phyloP scores from a whole-genome alignment of 225 moss, liverwort and hornwort species.

The Anthoceros angustus region DNA sequence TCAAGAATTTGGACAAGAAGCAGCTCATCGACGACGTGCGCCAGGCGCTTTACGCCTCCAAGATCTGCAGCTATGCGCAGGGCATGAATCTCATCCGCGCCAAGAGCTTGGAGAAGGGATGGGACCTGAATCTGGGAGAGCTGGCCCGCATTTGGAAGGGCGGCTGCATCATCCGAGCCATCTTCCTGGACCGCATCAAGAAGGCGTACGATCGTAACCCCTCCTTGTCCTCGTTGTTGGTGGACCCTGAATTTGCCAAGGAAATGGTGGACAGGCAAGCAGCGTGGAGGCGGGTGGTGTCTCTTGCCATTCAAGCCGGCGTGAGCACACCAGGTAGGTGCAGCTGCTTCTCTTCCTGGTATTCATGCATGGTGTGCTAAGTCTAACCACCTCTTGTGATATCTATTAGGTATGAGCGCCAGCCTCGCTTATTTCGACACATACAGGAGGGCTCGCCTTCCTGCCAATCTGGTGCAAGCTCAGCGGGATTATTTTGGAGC shows the following conservation, averaged over 20 bases:
- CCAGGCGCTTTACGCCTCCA: conserved; percentile 70
- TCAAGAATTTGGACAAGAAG: conserved; percentile 57
- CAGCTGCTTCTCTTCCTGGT: not conserved
- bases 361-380: not conserved
- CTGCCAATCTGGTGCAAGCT: conserved; percentile 78
- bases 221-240: conserved; percentile 43
- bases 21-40: conserved; percentile 66
- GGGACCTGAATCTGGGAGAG: conserved; percentile 67
- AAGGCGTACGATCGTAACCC: conserved; percentile 74
- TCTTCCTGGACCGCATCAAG: conserved; percentile 58
- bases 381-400: not conserved
- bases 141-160: conserved; percentile 92
- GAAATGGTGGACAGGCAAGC: conserved; percentile 83
- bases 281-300: conserved; percentile 68
- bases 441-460: conserved; percentile 54
- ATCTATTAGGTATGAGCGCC: conserved; percentile 33
- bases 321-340: conserved; percentile 54
- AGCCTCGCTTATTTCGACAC: conserved; percentile 76
- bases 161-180: conserved; percentile 78
- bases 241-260: conserved; percentile 71
- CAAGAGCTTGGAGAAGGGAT: conserved; percentile 68
- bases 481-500: conserved; percentile 88
- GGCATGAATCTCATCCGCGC: conserved; percentile 89
- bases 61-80: conserved; percentile 90
- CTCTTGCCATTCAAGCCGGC: conserved; percentile 60